These are phyloP conservation scores for Xylaria cubensis DNA, from an alignment of 495 filamentous ascomycete species.

Conservation along the genomic window DNA sequence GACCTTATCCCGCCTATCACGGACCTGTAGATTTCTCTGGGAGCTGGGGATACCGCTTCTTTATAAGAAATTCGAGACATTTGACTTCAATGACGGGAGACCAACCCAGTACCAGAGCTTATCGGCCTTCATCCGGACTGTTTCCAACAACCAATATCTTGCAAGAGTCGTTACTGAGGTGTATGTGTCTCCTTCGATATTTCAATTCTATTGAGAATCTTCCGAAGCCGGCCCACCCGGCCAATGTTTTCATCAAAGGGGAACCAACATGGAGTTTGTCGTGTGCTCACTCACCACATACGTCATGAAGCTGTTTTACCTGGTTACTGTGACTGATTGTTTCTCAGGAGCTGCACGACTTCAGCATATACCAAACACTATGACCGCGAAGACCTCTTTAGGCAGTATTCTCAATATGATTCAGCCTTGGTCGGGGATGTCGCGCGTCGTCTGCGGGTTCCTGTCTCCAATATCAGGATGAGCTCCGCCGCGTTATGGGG, in stretches of 20 bases:
- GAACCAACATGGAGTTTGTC: background rate
- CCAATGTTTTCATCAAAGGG: background rate
- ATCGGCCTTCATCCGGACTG: slow-evolving; percentile 25
- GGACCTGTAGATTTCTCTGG: slow-evolving; percentile 27
- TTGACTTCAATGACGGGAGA: slow-evolving; percentile 14
- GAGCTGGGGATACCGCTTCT: slow-evolving; percentile 25
- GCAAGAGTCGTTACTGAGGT: slow-evolving; percentile 26
- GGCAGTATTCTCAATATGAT: slow-evolving; percentile 29
- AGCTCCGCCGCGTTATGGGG: slow-evolving; percentile 26
- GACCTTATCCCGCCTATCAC: slow-evolving; percentile 24
- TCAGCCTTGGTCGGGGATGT: slow-evolving; percentile 29
- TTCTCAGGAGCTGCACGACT: slow-evolving; percentile 26
- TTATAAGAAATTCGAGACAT: slow-evolving; percentile 26
- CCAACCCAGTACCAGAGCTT: slow-evolving; percentile 25
- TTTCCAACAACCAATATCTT: slow-evolving; percentile 25
- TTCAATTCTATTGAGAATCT: background rate
- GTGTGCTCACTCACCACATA: slow-evolving; percentile 14
- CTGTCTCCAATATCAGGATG: slow-evolving; percentile 29
- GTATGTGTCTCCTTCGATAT: slow-evolving; percentile 3
- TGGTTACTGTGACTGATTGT: slow-evolving; percentile 20
- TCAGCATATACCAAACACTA: slow-evolving; percentile 29
- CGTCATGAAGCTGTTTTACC: background rate
- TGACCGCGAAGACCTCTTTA: slow-evolving; percentile 28
- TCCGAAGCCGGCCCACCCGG: background rate
- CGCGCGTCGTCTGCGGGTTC: slow-evolving; percentile 25